Base-by-base conservation (phyloP, 1,284 basidiomycete species). In the Ceratobasidium sp. region DNA sequence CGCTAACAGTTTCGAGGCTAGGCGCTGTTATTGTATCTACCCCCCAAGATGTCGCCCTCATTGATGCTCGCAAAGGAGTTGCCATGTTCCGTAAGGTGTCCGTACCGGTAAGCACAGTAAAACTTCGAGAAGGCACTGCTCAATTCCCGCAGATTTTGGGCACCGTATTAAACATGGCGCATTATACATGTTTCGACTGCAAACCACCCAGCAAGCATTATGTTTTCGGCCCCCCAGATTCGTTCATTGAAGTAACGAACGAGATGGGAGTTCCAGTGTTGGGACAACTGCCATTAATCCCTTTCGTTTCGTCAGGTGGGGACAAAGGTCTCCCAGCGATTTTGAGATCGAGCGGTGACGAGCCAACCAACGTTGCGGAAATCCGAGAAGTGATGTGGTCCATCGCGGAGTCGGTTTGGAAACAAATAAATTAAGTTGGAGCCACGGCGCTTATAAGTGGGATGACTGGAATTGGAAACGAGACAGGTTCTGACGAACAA, bases 11-110 rank as follows among this genome's bases (percentile, higher is more conserved):
- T 13, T 63, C n/a, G 61, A 61, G 29, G 19, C 14, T 77, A 96
- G 95, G 94, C 27, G 89, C 93, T 0, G 89, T 98, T 2, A 94
- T 98, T 72, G 92, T 98, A 0, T 96, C 95, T 1, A 99, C 98
- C 3, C 97, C 97, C 0, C 98, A 99, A 81, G 92, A 98, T 79
- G 93, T 99, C 14, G 94, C 97, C 1, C 86, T 99, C 6, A 86
- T 93, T 8, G 97, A 99, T 80, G 95, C 96, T 0, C 87, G 93
- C 65, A 97, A 98, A 79, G 96, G 98, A 0, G 92, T 98, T 14
- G 86, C 91, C 14, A 98, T 98, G 94, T 93, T 98, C 80, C 87
- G 89, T 72, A 98, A 98, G 82, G 88, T 98, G 24, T 86, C 88
- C 24, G 91, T 98, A 0, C 96, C 96, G 0, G 95, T 96, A 78